These are phyloP conservation scores for Chytriomyces sp. DNA, from an alignment of 192 early-diverging fungal species.

Conservation along the genomic window DNA sequence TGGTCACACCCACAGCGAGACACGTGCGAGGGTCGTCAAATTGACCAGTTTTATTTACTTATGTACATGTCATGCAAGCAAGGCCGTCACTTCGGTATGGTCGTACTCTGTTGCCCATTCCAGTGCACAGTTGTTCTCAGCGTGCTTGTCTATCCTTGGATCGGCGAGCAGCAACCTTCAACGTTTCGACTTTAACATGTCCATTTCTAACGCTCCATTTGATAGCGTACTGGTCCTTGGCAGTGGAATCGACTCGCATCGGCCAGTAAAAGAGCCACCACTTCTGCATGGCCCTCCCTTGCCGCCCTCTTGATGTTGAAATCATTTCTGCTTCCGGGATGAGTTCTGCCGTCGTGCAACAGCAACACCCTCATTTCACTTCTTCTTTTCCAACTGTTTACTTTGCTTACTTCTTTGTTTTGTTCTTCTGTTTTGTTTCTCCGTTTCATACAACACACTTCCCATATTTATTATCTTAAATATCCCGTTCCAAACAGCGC, in stretches of 20 bases:
- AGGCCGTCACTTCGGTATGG: conserved; percentile 9
- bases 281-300: conserved; percentile 24
- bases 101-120: conserved; percentile 25
- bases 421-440: too few relatives aligned
- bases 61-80: background rate
- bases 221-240: conserved; percentile 10
- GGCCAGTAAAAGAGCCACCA: conserved; percentile 24
- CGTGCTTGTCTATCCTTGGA: conserved; percentile 14
- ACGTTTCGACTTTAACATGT: conserved; percentile 22
- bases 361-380: background rate
- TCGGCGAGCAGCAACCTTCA: conserved; percentile 27
- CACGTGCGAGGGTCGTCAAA: too few relatives aligned
- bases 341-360: conserved; percentile 16
- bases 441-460: too few relatives aligned
- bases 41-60: too few relatives aligned
- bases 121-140: conserved; percentile 18
- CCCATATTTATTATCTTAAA: too few relatives aligned
- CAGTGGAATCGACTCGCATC: conserved; percentile 6
- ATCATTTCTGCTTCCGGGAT: conserved; percentile 15
- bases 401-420: too few relatives aligned
- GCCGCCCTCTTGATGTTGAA: conserved; percentile 16
- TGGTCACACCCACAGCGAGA: too few relatives aligned
- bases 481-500: too few relatives aligned
- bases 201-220: background rate
- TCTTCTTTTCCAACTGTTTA: too few relatives aligned